Conservation (phyloP, 164 flowering plant genomes). For the Vitis rupestris region DNA sequence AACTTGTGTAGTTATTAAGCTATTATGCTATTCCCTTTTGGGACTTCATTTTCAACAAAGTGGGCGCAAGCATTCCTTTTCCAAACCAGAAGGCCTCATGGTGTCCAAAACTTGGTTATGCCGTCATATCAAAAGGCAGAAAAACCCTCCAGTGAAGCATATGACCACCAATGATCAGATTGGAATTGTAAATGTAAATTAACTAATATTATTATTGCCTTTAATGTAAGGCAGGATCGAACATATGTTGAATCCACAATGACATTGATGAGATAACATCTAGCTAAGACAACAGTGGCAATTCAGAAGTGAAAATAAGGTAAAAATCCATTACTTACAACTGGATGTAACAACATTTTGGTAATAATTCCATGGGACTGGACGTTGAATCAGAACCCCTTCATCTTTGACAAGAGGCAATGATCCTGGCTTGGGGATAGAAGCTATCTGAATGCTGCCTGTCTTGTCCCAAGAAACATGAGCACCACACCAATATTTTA, state of each 20-base stretch:
- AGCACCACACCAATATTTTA: constrained; percentile 88
- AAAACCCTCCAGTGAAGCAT: too few relatives aligned
- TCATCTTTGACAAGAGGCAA: constrained; percentile 62
- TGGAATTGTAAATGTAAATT: too few relatives aligned
- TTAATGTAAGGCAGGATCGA: too few relatives aligned
- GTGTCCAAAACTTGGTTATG: too few relatives aligned
- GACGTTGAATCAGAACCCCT: constrained; percentile 69
- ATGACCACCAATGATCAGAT: too few relatives aligned
- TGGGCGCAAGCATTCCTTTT: too few relatives aligned
- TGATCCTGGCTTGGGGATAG: constrained; percentile 73
- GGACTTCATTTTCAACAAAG: too few relatives aligned
- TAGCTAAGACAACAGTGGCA: neutral
- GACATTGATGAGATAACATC: neutral
- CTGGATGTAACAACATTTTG: constrained; percentile 98
- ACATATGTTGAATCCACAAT: neutral
- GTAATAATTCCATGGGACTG: constrained; percentile 94
- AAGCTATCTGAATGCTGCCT: constrained; percentile 80
- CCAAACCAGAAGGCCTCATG: too few relatives aligned
- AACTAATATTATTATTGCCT: too few relatives aligned
- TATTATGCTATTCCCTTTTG: too few relatives aligned
- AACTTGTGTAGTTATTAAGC: too few relatives aligned
- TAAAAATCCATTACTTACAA: constrained; percentile 48
- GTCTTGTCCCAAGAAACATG: constrained; percentile 98
- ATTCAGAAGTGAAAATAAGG: constrained; percentile 2
- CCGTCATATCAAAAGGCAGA: too few relatives aligned